A percentile compares a stretch with the other conserved stretches of the same genome.
Conservation (phyloP, 2,329 filamentous ascomycete species). For the Ceratocystis eucalypticola region DNA sequence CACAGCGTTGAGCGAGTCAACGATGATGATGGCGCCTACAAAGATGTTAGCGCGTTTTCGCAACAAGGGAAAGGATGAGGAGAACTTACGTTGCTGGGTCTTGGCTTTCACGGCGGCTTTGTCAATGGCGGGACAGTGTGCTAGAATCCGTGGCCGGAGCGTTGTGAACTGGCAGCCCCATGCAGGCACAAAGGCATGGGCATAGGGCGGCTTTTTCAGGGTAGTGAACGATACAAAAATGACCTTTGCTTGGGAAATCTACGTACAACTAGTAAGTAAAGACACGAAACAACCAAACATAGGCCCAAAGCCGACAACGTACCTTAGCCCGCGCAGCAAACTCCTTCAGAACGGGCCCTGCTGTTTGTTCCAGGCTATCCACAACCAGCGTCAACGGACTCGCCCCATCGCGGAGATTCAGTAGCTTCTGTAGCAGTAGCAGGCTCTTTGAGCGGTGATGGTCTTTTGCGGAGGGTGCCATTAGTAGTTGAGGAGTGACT, state of each 20-base stretch:
- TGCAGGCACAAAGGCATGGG: slow-evolving; percentile 54
- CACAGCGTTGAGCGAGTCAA: slow-evolving; percentile 67
- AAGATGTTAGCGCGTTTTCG: background rate
- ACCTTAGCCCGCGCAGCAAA: slow-evolving; percentile 65
- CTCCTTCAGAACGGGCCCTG: slow-evolving; percentile 54
- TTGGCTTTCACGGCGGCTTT: slow-evolving; percentile 28
- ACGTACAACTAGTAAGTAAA: background rate
- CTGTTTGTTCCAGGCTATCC: slow-evolving; percentile 73
- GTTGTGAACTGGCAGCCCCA: slow-evolving; percentile 42
- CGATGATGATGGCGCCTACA: slow-evolving; percentile 57
- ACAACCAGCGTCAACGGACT: slow-evolving; percentile 79
- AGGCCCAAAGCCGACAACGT: slow-evolving; percentile 20
- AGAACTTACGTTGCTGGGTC: slow-evolving; percentile 32
- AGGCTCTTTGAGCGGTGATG: slow-evolving; percentile 75
- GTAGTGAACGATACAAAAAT: slow-evolving; percentile 71
- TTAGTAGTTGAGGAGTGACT: slow-evolving; percentile 23
- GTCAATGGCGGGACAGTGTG: slow-evolving; percentile 33
- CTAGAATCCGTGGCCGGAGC: slow-evolving; percentile 47
- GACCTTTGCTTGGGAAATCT: slow-evolving; percentile 49
- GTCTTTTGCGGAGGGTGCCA: slow-evolving; percentile 43
- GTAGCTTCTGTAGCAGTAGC: slow-evolving; percentile 66
- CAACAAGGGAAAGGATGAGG: background rate
- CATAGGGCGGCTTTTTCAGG: slow-evolving; percentile 46
- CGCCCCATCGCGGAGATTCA: slow-evolving; percentile 63
- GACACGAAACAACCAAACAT: background rate